Percentiles rank a stretch among this genome's conserved stretches.
Conservation (phyloP, 2,329 filamentous ascomycete species). For the Beauveria sp. region DNA sequence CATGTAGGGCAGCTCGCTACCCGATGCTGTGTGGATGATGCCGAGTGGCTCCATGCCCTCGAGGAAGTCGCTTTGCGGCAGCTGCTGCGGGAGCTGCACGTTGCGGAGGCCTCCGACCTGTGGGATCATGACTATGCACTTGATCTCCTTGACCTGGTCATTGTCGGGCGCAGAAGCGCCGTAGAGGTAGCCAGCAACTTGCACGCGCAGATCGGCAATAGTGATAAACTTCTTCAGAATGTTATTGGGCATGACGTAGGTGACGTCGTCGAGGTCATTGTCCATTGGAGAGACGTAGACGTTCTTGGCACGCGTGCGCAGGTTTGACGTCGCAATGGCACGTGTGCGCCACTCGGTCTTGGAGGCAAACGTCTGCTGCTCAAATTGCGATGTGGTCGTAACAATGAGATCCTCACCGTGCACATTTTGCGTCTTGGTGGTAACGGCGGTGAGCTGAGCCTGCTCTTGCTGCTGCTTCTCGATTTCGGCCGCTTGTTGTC, state of each 20-base stretch:
- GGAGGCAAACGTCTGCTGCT: slow-evolving; percentile 94
- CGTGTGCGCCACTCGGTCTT: slow-evolving; percentile 98
- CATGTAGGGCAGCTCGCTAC: slow-evolving; percentile 95
- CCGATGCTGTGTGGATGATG: slow-evolving; percentile 90
- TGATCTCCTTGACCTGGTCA: slow-evolving; percentile 92
- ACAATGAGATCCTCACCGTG: slow-evolving; percentile 97
- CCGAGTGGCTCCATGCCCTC: slow-evolving; percentile 82
- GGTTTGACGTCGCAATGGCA: slow-evolving; percentile 91
- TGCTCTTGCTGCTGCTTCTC: slow-evolving; percentile 98
- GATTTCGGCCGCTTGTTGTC: slow-evolving; percentile 96
- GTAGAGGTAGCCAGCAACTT: slow-evolving; percentile 94
- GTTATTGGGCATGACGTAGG: slow-evolving; percentile 99
- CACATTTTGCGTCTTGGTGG: slow-evolving; percentile 95
- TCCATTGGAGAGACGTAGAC: slow-evolving; percentile 98
- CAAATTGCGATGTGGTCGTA: slow-evolving; percentile 94
- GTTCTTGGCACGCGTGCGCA: slow-evolving; percentile 91
- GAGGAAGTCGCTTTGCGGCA: slow-evolving; percentile 89
- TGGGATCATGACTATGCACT: slow-evolving; percentile 94
- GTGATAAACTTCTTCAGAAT: slow-evolving; percentile 97
- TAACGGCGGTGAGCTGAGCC: slow-evolving; percentile 91
- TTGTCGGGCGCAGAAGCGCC: slow-evolving; percentile 89
- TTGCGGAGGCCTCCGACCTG: slow-evolving; percentile 91
- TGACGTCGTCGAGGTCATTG: slow-evolving; percentile 81
- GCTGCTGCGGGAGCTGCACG: slow-evolving; percentile 79
- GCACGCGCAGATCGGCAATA: slow-evolving; percentile 89